Conservation (phyloP, 2,329 filamentous ascomycete genomes). For the Colletotrichum sp. region DNA sequence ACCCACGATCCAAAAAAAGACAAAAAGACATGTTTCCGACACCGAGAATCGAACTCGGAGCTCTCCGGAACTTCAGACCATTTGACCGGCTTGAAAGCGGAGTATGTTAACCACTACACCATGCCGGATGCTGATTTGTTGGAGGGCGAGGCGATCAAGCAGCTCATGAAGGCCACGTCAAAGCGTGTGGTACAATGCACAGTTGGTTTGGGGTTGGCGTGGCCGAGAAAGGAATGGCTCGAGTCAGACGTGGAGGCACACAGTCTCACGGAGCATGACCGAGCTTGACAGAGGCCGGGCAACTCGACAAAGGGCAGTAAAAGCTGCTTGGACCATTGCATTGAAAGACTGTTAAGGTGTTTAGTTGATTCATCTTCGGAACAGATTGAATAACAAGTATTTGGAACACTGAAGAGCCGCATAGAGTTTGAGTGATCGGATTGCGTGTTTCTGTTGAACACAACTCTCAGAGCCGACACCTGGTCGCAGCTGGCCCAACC, state of each 20-base stretch:
- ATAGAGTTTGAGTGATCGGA: not conserved
- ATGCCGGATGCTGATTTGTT: not conserved
- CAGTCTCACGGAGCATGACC: not conserved
- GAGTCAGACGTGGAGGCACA: not conserved
- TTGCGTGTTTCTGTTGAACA: not conserved
- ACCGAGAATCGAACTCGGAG: conserved; percentile 10
- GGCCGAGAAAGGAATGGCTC: not conserved
- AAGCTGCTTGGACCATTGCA: not conserved
- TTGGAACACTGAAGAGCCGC: not conserved
- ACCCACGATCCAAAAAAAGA: too few relatives aligned
- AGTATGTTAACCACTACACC: conserved; percentile 15
- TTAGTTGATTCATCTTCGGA: not conserved
- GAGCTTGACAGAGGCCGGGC: not conserved
- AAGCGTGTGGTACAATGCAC: not conserved
- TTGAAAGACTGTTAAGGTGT: not conserved
- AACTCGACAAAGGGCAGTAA: not conserved
- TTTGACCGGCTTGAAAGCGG: conserved; percentile 1
- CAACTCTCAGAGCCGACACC: not conserved
- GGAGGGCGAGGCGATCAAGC: too few relatives aligned
- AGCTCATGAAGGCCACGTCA: not conserved
- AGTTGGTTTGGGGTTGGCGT: not conserved
- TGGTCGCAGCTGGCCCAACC: not conserved
- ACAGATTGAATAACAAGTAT: not conserved
- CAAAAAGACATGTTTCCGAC: not conserved
- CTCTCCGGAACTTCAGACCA: not conserved